Evolutionary conservation across 139 green algal genomes (phyloP), one percentile per base, ranked within the genome.

Genomic region (Chlamydomonas sp.): DNA sequence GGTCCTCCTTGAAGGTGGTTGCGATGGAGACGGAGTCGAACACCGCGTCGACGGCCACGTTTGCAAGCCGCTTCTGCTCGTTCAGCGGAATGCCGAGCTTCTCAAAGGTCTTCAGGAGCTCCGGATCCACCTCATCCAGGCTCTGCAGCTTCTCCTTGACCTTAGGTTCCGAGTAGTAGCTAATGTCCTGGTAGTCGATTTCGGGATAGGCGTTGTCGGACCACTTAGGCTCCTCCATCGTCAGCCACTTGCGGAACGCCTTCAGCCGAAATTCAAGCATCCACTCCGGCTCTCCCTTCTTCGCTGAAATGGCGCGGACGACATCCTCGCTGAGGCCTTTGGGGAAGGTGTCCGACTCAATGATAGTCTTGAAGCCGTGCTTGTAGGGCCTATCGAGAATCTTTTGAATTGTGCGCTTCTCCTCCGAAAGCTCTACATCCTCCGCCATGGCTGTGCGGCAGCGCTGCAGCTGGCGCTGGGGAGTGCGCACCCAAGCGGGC

Each of bases 271-370:
- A 99, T 62, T 99, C 98, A 49, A 99, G 95, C 95, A 99, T 96
- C 98, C 98, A 99, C 62, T 99, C 97, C 14, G 98, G 98, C 94
- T 99, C 98, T 4, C 97, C 92, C 94, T 99, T 99, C 94, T 99
- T 99, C 60, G 94, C 95, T 0, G 95, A 98, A 66, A 99, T 99
- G 12, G 97, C 94, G 0, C 98, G 92, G 57, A 99, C 97, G 10
- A 98, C 96, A n/a, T 99, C 96, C 93, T 99, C 97, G 84, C 94
- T 92, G 3, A 99, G 90, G 31, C 97, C 97, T 82, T 93, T 93
- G 75, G 90, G 85, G 79, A 93, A 93, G 20, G 90, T 93, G 6
- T 93, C 85, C 7, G 90, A 96, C 94, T 99, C 97, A 80, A 99
- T 99, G 73, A 98, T 90, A 0, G 98, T 98, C 76, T 94, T 96